These are phyloP conservation scores for Zanthoxylum bungeanum DNA, from an alignment of 345 rosid species.

Conservation along the genomic window DNA sequence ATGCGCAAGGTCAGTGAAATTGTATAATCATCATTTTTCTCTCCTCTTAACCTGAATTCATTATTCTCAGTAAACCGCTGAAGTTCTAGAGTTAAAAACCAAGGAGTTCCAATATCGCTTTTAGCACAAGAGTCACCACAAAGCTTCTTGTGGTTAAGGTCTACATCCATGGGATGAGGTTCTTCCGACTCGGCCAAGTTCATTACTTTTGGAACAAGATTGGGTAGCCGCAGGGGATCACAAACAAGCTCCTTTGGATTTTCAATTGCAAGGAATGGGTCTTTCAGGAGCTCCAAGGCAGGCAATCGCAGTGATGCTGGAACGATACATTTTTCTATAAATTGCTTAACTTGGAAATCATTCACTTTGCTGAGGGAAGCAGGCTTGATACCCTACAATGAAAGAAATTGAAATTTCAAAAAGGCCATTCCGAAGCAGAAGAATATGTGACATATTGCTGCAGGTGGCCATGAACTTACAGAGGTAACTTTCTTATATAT, in stretches of 20 bases:
- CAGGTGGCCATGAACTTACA: constrained; percentile 34
- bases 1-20: constrained; percentile 57
- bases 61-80: constrained; percentile 39
- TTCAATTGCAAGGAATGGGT: constrained; percentile 57
- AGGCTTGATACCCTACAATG: constrained; percentile 70
- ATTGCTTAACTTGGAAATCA: constrained; percentile 60
- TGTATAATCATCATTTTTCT: constrained; percentile 40
- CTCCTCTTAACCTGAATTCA: constrained; percentile 57
- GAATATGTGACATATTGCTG: neutral
- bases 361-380: constrained; percentile 67
- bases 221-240: constrained; percentile 23
- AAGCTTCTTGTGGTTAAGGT: constrained; percentile 36
- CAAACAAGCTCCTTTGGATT: constrained; percentile 35
- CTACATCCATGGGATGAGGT: constrained; percentile 61
- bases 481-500: constrained; percentile 79
- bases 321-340: constrained; percentile 88
- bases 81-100: constrained; percentile 44
- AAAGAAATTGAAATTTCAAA: constrained; percentile 5
- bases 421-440: neutral
- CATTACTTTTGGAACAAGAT: constrained; percentile 25
- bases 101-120: constrained; percentile 39
- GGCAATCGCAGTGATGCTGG: constrained; percentile 62
- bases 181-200: constrained; percentile 31
- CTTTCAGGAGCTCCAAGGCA: constrained; percentile 70
- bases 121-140: constrained; percentile 34